Conservation (phyloP, 108 stramenopile species). For the Cyclotella atomus region DNA sequence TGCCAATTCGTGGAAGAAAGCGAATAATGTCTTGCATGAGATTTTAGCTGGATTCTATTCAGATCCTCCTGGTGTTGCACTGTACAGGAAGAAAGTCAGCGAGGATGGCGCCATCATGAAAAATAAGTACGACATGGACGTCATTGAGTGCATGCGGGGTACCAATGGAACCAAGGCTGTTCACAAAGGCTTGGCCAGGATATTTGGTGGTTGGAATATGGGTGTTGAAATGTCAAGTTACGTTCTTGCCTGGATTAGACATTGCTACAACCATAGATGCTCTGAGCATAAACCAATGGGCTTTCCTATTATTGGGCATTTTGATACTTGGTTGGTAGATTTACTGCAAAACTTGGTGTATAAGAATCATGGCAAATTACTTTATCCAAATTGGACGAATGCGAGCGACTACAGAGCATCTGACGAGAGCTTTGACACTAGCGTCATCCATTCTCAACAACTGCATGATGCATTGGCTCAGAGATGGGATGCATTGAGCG, state of each 20-base stretch:
- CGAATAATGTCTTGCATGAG: constrained; percentile 43
- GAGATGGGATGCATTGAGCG: not conserved
- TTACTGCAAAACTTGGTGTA: constrained; percentile 29
- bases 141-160: constrained; percentile 35
- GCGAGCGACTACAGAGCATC: constrained; percentile 37
- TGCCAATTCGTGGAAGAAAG: constrained; percentile 39
- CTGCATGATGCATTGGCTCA: constrained; percentile 9
- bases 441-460: constrained; percentile 2
- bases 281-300: constrained; percentile 18
- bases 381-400: constrained; percentile 44
- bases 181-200: constrained; percentile 31
- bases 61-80: constrained; percentile 33
- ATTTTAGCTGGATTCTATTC: constrained; percentile 35
- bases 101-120: constrained; percentile 10
- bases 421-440: constrained; percentile 31
- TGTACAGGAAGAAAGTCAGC: constrained; percentile 14
- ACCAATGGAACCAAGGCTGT: constrained; percentile 23
- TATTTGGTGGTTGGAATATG: constrained; percentile 28
- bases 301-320: constrained; percentile 35
- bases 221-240: constrained; percentile 27
- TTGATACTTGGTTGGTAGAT: constrained; percentile 31
- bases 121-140: constrained; percentile 25
- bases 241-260: constrained; percentile 23
- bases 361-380: constrained; percentile 8
- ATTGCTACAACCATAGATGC: constrained; percentile 28